Evolutionary conservation across 2,329 filamentous ascomycete genomes (phyloP).

Genomic region (Colletotrichum liriopes): DNA sequence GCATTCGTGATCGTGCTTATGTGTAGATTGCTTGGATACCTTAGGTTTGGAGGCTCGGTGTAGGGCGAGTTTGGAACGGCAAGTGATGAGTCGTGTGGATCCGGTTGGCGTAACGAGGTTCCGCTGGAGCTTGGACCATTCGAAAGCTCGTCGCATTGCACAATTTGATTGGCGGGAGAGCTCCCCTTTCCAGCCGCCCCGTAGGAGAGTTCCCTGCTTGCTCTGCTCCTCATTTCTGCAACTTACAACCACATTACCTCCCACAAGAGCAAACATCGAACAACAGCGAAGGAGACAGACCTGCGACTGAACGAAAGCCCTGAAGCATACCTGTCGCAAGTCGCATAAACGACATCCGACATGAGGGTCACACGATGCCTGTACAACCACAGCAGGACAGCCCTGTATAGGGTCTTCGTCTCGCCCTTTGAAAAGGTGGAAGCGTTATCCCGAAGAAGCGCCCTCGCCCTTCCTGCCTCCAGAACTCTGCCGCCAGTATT

Average conservation of each 20-base stretch:
- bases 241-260: neutral
- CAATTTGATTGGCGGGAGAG: constrained; percentile 33
- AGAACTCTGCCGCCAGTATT: constrained; percentile 15
- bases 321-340: neutral
- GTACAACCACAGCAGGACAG: constrained; percentile 61
- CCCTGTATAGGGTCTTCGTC: constrained; percentile 65
- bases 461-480: constrained; percentile 20
- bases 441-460: constrained; percentile 46
- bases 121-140: constrained; percentile 37
- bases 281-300: neutral
- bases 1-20: neutral
- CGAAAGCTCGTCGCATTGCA: constrained; percentile 35
- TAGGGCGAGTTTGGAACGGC: constrained; percentile 4
- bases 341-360: constrained; percentile 51
- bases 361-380: constrained; percentile 60
- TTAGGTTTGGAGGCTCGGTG: neutral
- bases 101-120: constrained; percentile 6
- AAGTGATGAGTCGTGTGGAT: constrained; percentile 9
- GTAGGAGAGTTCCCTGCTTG: constrained; percentile 1
- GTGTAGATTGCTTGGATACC: neutral
- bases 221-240: constrained; percentile 6
- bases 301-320: neutral
- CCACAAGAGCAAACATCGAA: neutral
- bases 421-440: constrained; percentile 52
- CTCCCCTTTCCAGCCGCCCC: neutral